Conservation (phyloP, 768 basidiomycete genomes). For the Collybia mongolica region DNA sequence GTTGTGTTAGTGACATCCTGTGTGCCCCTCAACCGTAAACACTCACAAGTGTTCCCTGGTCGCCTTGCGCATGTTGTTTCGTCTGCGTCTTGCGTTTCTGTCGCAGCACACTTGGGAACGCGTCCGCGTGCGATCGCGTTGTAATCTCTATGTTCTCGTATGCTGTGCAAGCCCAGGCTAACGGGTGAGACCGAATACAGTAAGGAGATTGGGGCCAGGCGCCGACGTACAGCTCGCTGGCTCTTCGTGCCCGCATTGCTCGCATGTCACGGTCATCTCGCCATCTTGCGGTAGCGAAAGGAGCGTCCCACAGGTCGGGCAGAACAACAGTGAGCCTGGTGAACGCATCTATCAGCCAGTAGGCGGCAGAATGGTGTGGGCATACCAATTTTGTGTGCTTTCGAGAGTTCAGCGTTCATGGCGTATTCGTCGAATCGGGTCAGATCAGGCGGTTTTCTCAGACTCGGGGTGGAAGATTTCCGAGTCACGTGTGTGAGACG, state of each 20-base stretch:
- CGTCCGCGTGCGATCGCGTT: slow-evolving; percentile 90
- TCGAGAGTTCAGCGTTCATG: background rate
- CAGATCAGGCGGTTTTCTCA: no score
- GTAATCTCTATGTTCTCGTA: slow-evolving; percentile 91
- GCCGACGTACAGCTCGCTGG: slow-evolving; percentile 81
- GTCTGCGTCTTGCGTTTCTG: slow-evolving; percentile 91
- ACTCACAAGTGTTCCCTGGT: slow-evolving; percentile 55
- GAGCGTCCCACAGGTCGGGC: slow-evolving; percentile 89
- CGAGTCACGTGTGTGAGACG: background rate
- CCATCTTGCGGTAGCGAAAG: slow-evolving; percentile 78
- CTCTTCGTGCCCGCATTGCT: slow-evolving; percentile 86
- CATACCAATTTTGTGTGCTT: slow-evolving; percentile 51
- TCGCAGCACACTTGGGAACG: slow-evolving; percentile 86
- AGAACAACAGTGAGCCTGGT: slow-evolving; percentile 89
- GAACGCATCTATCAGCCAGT: background rate
- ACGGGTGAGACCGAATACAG: background rate
- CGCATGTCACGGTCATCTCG: slow-evolving; percentile 75
- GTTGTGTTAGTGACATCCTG: background rate
- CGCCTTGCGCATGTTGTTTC: slow-evolving; percentile 69
- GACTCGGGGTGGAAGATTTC: background rate
- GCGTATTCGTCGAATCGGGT: no score
- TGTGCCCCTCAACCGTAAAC: background rate
- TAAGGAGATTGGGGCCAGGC: background rate
- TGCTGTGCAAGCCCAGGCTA: slow-evolving; percentile 42
- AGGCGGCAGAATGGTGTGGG: background rate